These are phyloP conservation scores for Rhizopogon vesiculosus DNA, from an alignment of 768 basidiomycete species.

Conservation along the genomic window DNA sequence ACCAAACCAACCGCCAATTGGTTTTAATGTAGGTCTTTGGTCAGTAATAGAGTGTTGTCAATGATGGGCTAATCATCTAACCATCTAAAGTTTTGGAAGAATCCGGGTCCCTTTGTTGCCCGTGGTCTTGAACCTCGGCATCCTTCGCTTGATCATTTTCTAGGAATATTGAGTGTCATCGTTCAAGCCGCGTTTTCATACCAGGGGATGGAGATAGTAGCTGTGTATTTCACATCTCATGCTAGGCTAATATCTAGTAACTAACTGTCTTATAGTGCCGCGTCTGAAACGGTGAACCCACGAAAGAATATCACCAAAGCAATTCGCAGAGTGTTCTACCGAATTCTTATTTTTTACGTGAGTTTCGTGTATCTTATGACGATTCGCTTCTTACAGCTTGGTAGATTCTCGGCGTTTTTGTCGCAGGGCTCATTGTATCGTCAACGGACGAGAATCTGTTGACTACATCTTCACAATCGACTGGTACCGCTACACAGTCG, in stretches of 20 bases:
- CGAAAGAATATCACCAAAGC: conserved; percentile 76
- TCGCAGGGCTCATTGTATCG: conserved; percentile 74
- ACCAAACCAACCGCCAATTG: conserved; percentile 42
- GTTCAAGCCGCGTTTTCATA: conserved; percentile 52
- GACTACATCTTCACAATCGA: not conserved
- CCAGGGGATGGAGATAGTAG: conserved; percentile 48
- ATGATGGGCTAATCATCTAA: not conserved
- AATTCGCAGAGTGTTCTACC: conserved; percentile 70
- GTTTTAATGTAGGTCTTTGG: conserved; percentile 49
- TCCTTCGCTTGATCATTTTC: conserved; percentile 2
- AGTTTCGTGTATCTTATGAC: conserved; percentile 10
- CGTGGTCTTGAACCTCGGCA: not conserved
- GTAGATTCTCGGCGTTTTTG: conserved; percentile 61
- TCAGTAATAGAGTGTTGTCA: no score
- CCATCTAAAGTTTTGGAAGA: conserved; percentile 34
- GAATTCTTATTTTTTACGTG: conserved; percentile 76
- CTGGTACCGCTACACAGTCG: conserved; percentile 63
- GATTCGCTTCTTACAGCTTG: not conserved
- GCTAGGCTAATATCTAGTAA: not conserved
- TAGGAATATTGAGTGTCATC: conserved; percentile 44
- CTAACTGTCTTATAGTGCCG: conserved; percentile 40
- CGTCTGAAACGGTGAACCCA: conserved; percentile 74
- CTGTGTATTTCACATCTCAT: conserved; percentile 15
- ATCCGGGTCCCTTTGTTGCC: conserved; percentile 44
- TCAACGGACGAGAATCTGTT: conserved; percentile 52